These are phyloP conservation scores for Arthrobotrys musiformis DNA, from an alignment of 2,329 filamentous ascomycete genomes.

Conservation along the genomic window DNA sequence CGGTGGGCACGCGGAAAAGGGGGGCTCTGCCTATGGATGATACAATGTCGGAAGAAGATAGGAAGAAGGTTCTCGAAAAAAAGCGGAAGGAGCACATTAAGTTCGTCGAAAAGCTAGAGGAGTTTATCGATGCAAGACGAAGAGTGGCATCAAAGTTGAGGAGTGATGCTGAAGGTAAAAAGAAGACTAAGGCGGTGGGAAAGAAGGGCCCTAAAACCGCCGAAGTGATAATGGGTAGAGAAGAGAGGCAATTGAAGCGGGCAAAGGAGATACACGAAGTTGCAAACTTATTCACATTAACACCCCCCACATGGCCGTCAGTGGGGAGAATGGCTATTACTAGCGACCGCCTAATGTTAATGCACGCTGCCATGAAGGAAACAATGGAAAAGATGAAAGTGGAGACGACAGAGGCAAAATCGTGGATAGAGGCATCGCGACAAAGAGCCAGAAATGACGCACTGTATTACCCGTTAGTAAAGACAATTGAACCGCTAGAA, in stretches of 20 bases:
- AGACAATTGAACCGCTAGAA: neutral
- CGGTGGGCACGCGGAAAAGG: conserved; percentile 4
- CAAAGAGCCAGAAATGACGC: neutral
- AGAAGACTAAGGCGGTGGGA: neutral
- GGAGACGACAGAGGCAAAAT: neutral
- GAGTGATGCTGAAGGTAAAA: neutral
- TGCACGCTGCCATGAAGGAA: conserved; percentile 20
- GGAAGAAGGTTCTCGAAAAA: neutral
- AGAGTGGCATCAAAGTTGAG: neutral
- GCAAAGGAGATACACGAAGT: conserved; percentile 5
- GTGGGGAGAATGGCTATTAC: conserved; percentile 40
- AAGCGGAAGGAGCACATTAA: conserved; percentile 10
- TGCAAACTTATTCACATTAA: conserved; percentile 15
- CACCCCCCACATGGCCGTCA: conserved; percentile 27
- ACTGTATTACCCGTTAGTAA: neutral
- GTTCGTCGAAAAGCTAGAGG: conserved; percentile 11
- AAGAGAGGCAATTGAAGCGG: neutral
- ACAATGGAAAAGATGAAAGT: conserved; percentile 10
- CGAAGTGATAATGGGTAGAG: neutral
- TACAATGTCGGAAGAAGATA: conserved; percentile 13
- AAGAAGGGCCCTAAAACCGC: neutral
- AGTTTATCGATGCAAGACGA: conserved; percentile 1
- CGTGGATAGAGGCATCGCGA: neutral
- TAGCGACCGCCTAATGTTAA: neutral
- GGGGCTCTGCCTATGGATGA: conserved; percentile 17